Conservation (phyloP, 1,284 basidiomycete species). For the Vanrija pseudolonga region DNA sequence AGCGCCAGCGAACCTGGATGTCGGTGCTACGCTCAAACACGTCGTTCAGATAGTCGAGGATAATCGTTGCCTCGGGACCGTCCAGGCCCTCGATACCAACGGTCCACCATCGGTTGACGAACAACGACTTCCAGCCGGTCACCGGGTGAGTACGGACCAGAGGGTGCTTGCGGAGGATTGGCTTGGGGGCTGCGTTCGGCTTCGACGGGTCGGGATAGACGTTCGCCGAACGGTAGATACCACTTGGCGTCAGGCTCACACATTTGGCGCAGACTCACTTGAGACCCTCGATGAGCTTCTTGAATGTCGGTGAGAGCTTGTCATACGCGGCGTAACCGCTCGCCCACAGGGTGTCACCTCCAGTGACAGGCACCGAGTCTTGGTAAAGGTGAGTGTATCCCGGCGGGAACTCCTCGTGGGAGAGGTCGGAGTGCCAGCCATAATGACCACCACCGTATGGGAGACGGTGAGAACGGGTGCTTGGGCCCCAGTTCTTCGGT, state of each 20-base stretch:
- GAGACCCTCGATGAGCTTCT: conserved; percentile 24
- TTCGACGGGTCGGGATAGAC: conserved; percentile 24
- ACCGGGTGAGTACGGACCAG: conserved; percentile 44
- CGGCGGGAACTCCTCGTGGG: conserved; percentile 67
- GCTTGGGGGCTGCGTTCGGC: conserved; percentile 55
- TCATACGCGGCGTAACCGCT: conserved; percentile 54
- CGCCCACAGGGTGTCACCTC: conserved; percentile 30
- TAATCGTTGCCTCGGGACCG: conserved; percentile 62
- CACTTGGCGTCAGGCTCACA: not conserved
- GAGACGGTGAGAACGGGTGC: conserved; percentile 2
- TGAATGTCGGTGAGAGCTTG: conserved; percentile 28
- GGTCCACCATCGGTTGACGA: conserved; percentile 56
- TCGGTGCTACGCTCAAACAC: conserved; percentile 57
- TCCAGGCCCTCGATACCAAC: conserved; percentile 64
- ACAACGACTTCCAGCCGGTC: conserved; percentile 44
- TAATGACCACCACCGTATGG: conserved; percentile 48
- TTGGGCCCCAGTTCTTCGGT: conserved; percentile 1
- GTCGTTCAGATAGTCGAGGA: conserved; percentile 58
- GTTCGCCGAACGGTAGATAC: conserved; percentile 33
- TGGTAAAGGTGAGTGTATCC: conserved; percentile 57
- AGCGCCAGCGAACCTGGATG: conserved; percentile 53
- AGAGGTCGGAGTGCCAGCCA: conserved; percentile 65
- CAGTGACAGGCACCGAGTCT: conserved; percentile 48
- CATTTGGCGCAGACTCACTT: conserved; percentile 5
- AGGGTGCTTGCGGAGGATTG: conserved; percentile 57